Base-by-base conservation (phyloP, 352 stramenopile species). In the Bremia lactucae region DNA sequence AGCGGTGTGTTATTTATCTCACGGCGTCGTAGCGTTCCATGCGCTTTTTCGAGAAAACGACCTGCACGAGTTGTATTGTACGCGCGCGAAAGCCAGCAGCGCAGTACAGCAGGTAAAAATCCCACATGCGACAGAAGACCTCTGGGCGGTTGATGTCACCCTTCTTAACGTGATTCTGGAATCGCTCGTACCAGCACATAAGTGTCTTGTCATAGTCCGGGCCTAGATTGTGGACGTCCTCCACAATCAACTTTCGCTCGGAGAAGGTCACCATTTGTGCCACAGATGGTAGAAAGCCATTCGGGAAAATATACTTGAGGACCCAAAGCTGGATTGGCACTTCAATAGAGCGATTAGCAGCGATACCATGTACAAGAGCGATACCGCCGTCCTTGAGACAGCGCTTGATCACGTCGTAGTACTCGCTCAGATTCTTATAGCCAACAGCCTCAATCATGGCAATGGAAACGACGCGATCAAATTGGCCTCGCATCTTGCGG, bases 281-380 rank as follows among this genome's bases (percentile, higher is more conserved):
- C 14, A 84, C 55, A 34, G 72, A 92, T 41, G 81, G 79, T 44
- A 92, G 33, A 62, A 90, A 87, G 46, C 83, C 83, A 42, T 91
- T 91, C 16, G 83, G 83, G 59, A 95, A 95, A 62, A 95, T 95
- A 72, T 90, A 93, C 63, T 88, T 90, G 49, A 90, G 72, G 50
- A 95, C 87, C 72, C 84, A 95, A 53, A 80, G 66, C 63, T 86
- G 81, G 53, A 71, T 76, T 21, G 72, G 68, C 28, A 83, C 79
- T 69, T 90, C 82, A 45, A 83, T 79, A 48, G 74, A 92, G 37
- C 79, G 73, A 60, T 87, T 87, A 25, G 84, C 72, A 14, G 74
- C 72, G 34, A 91, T 88, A 31, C 77, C 80, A 65, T 95, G 81
- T 43, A 95, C 68, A 29, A 92, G 35, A 20, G 79, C 62, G 22